A percentile compares a stretch with the other conserved stretches of the same genome.
phyloP scores from a whole-genome alignment of 148 eudicot species.

The Dysphania ambrosioides region DNA sequence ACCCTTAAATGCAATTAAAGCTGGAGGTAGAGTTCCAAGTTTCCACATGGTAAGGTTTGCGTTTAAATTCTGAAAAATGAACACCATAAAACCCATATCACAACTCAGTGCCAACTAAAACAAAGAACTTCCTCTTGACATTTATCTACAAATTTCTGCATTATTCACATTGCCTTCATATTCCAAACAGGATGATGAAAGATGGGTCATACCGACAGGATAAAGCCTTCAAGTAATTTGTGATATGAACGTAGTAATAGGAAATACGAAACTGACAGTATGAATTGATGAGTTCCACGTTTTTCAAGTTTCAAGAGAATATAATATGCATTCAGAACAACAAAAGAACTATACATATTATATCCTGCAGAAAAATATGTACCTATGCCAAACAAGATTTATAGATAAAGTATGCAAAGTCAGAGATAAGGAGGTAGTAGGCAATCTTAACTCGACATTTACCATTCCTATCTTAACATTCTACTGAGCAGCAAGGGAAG shows the following conservation, averaged over 20 bases:
- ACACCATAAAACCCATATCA: slow-evolving; percentile 19
- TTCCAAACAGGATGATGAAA: not conserved
- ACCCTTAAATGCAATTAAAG: slow-evolving; percentile 91
- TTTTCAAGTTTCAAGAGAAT: too few species aligned
- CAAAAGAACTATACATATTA: too few species aligned
- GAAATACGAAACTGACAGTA: too few species aligned
- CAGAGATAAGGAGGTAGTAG: too few species aligned
- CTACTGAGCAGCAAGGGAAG: not conserved
- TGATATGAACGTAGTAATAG: not conserved
- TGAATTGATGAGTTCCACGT: too few species aligned
- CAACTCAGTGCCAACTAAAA: slow-evolving; percentile 9
- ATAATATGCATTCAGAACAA: too few species aligned
- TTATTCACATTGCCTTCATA: not conserved
- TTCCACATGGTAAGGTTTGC: slow-evolving; percentile 95
- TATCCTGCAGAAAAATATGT: too few species aligned
- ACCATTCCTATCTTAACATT: not conserved
- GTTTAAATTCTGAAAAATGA: slow-evolving; percentile 71
- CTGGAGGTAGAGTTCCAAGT: slow-evolving; percentile 97
- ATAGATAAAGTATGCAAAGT: too few species aligned
- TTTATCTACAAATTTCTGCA: not conserved
- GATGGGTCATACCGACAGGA: not conserved
- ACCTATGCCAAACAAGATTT: too few species aligned
- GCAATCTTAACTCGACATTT: not conserved
- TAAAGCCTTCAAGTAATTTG: not conserved
- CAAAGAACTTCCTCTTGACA: not conserved